Base-by-base conservation (phyloP, 2,329 filamentous ascomycete genomes). In the Arthrinium puccinioides region DNA sequence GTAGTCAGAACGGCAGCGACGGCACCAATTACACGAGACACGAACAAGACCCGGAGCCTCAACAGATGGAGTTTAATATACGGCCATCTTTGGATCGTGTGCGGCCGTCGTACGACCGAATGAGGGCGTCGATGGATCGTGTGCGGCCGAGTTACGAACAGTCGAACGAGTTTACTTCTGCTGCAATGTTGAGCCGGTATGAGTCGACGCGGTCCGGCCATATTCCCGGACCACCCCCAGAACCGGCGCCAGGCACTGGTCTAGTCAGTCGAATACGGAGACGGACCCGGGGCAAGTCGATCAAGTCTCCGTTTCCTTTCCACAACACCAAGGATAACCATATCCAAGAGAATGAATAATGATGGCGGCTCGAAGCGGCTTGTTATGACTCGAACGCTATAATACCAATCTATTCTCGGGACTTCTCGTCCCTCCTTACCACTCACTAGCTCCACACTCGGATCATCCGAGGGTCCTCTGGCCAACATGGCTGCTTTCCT, bases 1-100 rank as follows among this genome's bases (percentile, higher is more conserved):
- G 82, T 35, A 92, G 86, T 52, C 87, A 94, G 56, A 94, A 90
- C 50, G 87, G 88, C 43, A 96, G 89, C 63, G 89, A 95, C 60
- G 90, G 87, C 43, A 96, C 92, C 34, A 89, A 94, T 51, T 94
- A 88, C 59, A 94, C 87, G 16, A 67, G 72, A 34, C 76, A 78
- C 49, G 26, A 23, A 16, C 74, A 79, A 43, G 65, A 70, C 47
- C 81, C 81, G 13, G n/a, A n/a, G n/a, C n/a, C n/a, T n/a, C n/a
- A n/a, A n/a, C n/a, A n/a, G n/a, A 57, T 78, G 46, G 81, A 84
- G 41, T 56, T 64, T 34, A 56, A 59, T 14, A 57, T 60, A 9
- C 64, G 76, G 20, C 73, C 71, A 19, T 82, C 80, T 6, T 68
- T 79, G 28, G 83, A 88, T 44, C 73, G 82, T 43, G 72, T 82